Evolutionary conservation across 768 basidiomycete genomes (phyloP), one percentile per base, ranked within the genome.

Genomic region (Mycena galericulata): DNA sequence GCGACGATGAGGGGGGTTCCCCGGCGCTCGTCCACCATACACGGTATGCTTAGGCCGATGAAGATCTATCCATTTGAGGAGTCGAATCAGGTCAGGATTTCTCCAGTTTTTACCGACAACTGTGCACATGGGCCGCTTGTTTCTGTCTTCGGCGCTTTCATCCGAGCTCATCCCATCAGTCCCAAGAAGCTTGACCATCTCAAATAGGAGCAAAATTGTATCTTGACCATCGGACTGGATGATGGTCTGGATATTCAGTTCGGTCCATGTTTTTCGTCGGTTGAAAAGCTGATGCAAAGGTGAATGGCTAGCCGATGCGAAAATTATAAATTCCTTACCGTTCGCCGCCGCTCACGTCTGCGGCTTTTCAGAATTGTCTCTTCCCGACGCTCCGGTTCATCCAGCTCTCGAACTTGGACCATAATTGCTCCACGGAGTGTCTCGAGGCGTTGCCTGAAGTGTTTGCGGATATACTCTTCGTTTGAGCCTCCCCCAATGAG

Each of bases 141-240:
- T 26, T 4, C 5, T 14, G 17, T 24, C 22, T 8, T 7, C 24
- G 9, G 7, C 49, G 49, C 49, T 50, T 50, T 50, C 49, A 26
- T 50, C 49, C 49, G 49, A 26, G 29, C 49, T 50, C 49, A 50
- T 50, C 4, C 49, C 49, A 50, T 50, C 49, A 11, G 49, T 50
- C 24, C 49, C 49, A 30, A 50, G 49, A 4, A 50, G 49, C 9
- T 30, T 26, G 9, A 50, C 9, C 49, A 50, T 50, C 17, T 50
- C 24, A 18, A 12, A 17, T 7, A 50, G 49, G 27, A 50, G 49
- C 10, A 4, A 10, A 24, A 50, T 30, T 17, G 49, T 50, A 7
- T 50, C 49, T 4, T 50, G 12, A 7, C 49, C 49, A 26, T 50
- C 22, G 49, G 49, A 24, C 17, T 50, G 49, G 4, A 27, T 26